These are phyloP conservation scores for Aphanomyces astaci DNA, from an alignment of 352 stramenopile genomes.

Conservation along the genomic window DNA sequence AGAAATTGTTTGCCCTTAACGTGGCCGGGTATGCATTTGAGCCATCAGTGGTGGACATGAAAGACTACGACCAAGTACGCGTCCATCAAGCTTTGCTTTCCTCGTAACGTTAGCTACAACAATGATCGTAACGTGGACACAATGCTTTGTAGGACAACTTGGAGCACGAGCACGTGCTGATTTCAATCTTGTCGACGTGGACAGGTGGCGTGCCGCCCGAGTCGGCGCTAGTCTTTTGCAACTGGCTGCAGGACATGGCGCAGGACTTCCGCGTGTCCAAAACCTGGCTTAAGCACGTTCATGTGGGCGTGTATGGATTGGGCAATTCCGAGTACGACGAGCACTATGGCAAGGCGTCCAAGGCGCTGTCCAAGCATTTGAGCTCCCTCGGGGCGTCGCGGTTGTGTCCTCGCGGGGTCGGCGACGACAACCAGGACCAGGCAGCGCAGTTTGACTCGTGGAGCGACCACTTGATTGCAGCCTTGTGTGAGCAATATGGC, in stretches of 20 bases:
- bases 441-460: slow-evolving; percentile 72
- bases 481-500: slow-evolving; percentile 69
- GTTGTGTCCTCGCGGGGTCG: slow-evolving; percentile 53
- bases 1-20: slow-evolving; percentile 72
- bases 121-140: not conserved
- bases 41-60: slow-evolving; percentile 77
- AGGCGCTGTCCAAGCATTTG: slow-evolving; percentile 58
- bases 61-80: slow-evolving; percentile 68
- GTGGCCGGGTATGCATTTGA: slow-evolving; percentile 75
- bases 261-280: slow-evolving; percentile 85
- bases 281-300: slow-evolving; percentile 57
- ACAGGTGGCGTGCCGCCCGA: slow-evolving; percentile 66
- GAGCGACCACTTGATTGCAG: slow-evolving; percentile 67
- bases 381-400: slow-evolving; percentile 48
- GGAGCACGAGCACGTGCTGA: slow-evolving; percentile 76
- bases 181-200: slow-evolving; percentile 83
- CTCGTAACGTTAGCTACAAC: not conserved
- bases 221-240: slow-evolving; percentile 69
- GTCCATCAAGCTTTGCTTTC: not conserved
- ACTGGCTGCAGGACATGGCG: slow-evolving; percentile 83
- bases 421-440: slow-evolving; percentile 81
- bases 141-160: slow-evolving; percentile 52
- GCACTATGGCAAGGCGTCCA: slow-evolving; percentile 72
- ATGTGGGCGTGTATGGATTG: slow-evolving; percentile 77
- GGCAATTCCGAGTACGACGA: slow-evolving; percentile 86